phyloP scores from a whole-genome alignment of 2,329 filamentous ascomycete genomes.

The Colletotrichum viniferum region DNA sequence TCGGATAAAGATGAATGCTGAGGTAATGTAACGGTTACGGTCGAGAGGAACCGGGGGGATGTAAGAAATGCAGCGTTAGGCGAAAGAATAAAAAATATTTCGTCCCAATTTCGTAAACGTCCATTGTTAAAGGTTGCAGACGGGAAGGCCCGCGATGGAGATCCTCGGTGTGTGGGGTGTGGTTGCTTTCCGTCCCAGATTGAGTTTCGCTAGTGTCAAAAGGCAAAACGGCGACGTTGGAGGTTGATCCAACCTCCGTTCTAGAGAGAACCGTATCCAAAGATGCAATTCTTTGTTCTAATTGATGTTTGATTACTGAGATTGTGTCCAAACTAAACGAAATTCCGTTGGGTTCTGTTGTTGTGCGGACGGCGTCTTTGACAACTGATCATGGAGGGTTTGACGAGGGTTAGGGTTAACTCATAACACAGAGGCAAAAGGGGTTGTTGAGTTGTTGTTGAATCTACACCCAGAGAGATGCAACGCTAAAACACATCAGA shows the following conservation, averaged over 20 bases:
- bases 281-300: neutral
- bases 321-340: rapidly evolving
- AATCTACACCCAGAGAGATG: neutral
- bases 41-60: neutral
- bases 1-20: neutral
- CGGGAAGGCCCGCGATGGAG: neutral
- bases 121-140: neutral
- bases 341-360: rapidly evolving
- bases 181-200: neutral
- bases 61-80: neutral
- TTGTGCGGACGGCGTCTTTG: neutral
- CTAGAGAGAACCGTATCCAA: neutral
- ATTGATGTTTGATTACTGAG: neutral
- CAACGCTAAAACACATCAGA: neutral
- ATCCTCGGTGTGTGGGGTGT: neutral
- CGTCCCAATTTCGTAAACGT: neutral
- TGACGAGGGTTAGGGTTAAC: neutral
- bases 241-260: neutral
- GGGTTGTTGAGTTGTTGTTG: neutral
- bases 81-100: neutral
- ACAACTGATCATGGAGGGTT: neutral
- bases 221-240: neutral
- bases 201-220: neutral
- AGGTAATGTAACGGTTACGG: neutral
- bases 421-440: too few relatives aligned